These are phyloP conservation scores for Paramecium pentaurelia DNA, from an alignment of 73 alveolate species.

Conservation along the genomic window DNA sequence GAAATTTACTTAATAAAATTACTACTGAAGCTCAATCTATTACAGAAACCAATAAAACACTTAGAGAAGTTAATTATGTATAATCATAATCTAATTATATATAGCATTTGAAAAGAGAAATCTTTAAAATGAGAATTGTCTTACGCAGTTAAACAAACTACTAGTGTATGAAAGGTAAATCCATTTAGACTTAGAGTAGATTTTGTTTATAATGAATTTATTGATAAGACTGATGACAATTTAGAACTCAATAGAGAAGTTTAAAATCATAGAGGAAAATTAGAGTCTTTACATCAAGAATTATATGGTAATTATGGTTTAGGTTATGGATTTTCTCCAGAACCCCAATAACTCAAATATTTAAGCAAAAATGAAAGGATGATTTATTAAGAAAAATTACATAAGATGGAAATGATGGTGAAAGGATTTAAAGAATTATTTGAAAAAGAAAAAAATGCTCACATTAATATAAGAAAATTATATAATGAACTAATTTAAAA, in stretches of 20 bases:
- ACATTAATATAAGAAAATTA: neutral
- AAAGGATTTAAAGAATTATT: conserved; percentile 54
- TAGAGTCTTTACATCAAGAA: conserved; percentile 41
- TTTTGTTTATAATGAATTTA: conserved; percentile 41
- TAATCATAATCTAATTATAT: neutral
- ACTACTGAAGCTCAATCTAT: neutral
- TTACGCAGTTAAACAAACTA: conserved; percentile 20
- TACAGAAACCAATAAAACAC: neutral
- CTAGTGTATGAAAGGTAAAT: conserved; percentile 54
- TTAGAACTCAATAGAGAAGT: conserved; percentile 40
- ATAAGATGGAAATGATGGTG: conserved; percentile 53
- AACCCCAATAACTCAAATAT: conserved; percentile 36
- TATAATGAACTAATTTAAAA: neutral
- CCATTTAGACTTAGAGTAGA: neutral
- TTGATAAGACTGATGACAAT: conserved; percentile 45
- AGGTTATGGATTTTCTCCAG: conserved; percentile 47
- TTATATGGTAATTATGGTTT: conserved; percentile 30
- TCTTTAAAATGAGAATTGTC: conserved; percentile 44
- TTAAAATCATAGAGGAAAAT: conserved; percentile 20
- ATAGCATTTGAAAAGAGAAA: conserved; percentile 49
- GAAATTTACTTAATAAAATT: conserved; percentile 1
- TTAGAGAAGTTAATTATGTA: conserved; percentile 44
- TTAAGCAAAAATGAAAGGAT: conserved; percentile 41
- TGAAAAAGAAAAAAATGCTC: conserved; percentile 33
- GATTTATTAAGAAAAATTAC: conserved; percentile 48